Conservation (phyloP, 2,329 filamentous ascomycete genomes). For the Beauveria sp. region DNA sequence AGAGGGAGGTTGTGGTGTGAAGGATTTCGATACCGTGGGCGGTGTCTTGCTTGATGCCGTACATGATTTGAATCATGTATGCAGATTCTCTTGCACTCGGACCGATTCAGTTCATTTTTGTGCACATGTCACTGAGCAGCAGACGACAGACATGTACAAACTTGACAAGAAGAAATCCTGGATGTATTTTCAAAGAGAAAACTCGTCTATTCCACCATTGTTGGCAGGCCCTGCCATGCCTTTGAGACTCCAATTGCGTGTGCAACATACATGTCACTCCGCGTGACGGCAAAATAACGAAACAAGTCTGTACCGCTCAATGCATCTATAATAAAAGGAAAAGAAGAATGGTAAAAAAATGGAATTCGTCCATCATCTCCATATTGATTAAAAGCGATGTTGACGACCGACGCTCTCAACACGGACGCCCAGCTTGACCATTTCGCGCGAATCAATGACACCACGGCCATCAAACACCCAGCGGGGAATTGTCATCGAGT, state of each 20-base stretch:
- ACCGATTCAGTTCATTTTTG: background rate
- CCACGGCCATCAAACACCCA: slow-evolving; percentile 52
- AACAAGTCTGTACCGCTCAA: background rate
- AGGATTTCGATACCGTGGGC: slow-evolving; percentile 11
- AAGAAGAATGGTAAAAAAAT: background rate
- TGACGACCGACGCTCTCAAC: slow-evolving; percentile 46
- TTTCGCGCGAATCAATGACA: slow-evolving; percentile 39
- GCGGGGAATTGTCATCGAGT: slow-evolving; percentile 42
- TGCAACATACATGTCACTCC: background rate
- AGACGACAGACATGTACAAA: background rate
- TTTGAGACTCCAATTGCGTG: background rate
- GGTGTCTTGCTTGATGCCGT: background rate
- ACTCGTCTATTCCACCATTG: background rate
- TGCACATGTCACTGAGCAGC: background rate
- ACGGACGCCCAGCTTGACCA: slow-evolving; percentile 42
- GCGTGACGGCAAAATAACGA: background rate
- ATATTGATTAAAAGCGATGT: slow-evolving; percentile 29
- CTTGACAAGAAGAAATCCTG: background rate
- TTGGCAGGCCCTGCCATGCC: background rate
- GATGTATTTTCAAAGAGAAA: background rate
- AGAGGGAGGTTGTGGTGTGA: background rate
- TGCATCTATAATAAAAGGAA: background rate
- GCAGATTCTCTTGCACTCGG: too few species aligned
- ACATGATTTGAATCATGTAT: too few species aligned
- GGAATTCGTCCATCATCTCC: background rate